Conservation (phyloP, 768 basidiomycete genomes). For the Collybiopsis luxurians region DNA sequence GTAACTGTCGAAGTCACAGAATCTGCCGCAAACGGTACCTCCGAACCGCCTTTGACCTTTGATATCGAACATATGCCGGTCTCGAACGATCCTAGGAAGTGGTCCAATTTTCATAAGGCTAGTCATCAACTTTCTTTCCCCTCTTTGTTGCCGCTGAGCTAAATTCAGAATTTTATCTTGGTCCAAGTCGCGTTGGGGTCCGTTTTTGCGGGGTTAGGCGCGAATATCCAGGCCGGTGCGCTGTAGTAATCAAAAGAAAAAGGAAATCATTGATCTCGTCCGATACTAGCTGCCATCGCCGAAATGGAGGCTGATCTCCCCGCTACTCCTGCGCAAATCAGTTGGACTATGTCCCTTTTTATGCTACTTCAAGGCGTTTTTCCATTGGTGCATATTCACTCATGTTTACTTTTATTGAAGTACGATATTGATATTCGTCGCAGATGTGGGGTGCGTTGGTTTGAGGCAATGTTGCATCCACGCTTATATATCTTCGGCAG, state of each 20-base stretch:
- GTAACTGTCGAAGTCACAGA: neutral
- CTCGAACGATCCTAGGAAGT: constrained; percentile 58
- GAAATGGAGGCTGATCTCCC: constrained; percentile 58
- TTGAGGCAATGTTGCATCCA: no score
- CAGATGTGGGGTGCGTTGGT: neutral
- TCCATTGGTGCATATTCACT: constrained; percentile 58
- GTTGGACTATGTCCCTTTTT: constrained; percentile 66
- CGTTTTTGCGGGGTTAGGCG: constrained; percentile 55
- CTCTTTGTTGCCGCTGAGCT: neutral
- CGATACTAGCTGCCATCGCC: constrained; percentile 53
- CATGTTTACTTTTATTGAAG: no score
- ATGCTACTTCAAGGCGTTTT: constrained; percentile 67
- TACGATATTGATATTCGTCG: neutral
- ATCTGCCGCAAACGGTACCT: neutral
- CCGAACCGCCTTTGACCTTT: constrained; percentile 2
- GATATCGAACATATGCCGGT: constrained; percentile 58
- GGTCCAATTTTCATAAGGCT: constrained; percentile 59
- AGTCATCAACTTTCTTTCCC: no score
- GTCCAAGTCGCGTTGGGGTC: constrained; percentile 49
- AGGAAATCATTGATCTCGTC: neutral
- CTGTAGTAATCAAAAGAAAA: neutral
- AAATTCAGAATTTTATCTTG: constrained; percentile 41
- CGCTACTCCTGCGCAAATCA: constrained; percentile 60
- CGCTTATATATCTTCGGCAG: neutral
- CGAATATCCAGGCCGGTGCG: constrained; percentile 66